Conservation (phyloP, 805 yeast genomes). For the Yamadazyma olivae region DNA sequence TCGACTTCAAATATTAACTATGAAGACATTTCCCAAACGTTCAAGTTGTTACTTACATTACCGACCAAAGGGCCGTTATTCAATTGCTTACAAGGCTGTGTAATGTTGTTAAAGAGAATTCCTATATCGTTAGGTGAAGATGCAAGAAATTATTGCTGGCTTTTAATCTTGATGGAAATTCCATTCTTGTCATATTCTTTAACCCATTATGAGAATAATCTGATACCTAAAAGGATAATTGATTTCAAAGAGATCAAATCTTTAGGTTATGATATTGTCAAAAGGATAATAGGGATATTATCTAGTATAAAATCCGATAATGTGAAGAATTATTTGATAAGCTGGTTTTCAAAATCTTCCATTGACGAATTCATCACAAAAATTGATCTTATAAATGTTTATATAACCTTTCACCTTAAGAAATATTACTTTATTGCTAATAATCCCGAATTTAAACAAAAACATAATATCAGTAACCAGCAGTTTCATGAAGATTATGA, state of each 20-base stretch:
- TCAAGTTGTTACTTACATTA: slow-evolving; percentile 42
- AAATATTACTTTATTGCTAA: slow-evolving; percentile 43
- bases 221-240: slow-evolving; percentile 19
- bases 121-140: slow-evolving; percentile 37
- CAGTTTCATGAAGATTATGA: slow-evolving; percentile 18
- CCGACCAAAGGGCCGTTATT: slow-evolving; percentile 63
- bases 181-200: slow-evolving; percentile 56
- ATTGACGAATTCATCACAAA: slow-evolving; percentile 44
- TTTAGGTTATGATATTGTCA: slow-evolving; percentile 65
- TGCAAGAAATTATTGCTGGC: slow-evolving; percentile 51
- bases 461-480: slow-evolving; percentile 1
- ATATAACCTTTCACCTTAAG: slow-evolving; percentile 72
- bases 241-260: slow-evolving; percentile 52
- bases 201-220: slow-evolving; percentile 25
- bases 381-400: slow-evolving; percentile 69
- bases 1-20: slow-evolving; percentile 50
- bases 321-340: slow-evolving; percentile 42
- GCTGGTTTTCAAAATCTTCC: slow-evolving; percentile 54
- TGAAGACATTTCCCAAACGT: slow-evolving; percentile 45
- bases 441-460: slow-evolving; percentile 18
- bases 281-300: slow-evolving; percentile 66
- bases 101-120: slow-evolving; percentile 48
- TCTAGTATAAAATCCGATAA: slow-evolving; percentile 44
- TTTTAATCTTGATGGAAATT: slow-evolving; percentile 64
- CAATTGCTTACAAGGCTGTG: slow-evolving; percentile 50